Conservation (phyloP, 2,329 filamentous ascomycete genomes). For the Leptosphaerulina australis region DNA sequence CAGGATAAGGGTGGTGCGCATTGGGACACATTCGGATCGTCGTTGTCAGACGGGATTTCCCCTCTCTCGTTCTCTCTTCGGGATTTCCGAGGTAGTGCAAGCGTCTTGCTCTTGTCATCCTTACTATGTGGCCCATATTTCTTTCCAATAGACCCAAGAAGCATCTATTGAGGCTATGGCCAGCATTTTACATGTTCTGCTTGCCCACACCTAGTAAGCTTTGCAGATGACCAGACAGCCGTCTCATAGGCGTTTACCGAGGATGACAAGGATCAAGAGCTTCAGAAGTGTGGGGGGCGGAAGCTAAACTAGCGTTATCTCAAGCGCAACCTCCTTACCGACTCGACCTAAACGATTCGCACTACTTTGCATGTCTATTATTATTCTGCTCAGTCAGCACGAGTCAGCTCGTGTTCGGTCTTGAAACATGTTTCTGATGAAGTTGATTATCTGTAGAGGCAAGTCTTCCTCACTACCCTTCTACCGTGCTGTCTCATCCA, state of each 20-base stretch:
- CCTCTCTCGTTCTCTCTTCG: conserved; percentile 1
- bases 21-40: background rate
- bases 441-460: too few species aligned
- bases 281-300: background rate
- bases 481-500: background rate
- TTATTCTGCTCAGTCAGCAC: background rate
- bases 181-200: too few species aligned
- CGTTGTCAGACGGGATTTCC: background rate
- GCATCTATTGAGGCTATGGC: background rate
- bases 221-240: background rate
- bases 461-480: background rate
- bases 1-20: background rate
- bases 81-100: conserved; percentile 2
- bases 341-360: conserved; percentile 6
- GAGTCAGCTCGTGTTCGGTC: background rate
- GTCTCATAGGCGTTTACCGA: background rate
- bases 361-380: background rate
- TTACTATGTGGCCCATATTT: background rate
- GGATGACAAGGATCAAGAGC: background rate
- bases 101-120: background rate
- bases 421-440: background rate
- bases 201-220: background rate
- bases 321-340: background rate
- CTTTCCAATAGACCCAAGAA: background rate
- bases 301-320: background rate